Evolutionary conservation across 2,329 filamentous ascomycete species (phyloP).

Genomic region (Purpureocillium takamizusanense): DNA sequence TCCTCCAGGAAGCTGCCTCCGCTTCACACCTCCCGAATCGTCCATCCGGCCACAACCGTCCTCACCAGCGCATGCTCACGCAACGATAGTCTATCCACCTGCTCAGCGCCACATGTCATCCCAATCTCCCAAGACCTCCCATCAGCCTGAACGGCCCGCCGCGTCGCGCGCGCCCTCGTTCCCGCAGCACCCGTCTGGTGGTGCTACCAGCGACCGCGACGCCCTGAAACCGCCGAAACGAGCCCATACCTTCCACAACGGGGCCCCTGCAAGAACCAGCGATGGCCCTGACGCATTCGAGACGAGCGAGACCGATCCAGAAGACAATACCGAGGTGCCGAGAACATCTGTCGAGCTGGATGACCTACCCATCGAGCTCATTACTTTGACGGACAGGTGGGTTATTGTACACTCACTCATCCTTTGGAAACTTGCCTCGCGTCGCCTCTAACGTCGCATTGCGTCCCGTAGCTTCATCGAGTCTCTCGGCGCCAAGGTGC

Average conservation of each 20-base stretch:
- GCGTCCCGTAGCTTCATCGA: conserved; percentile 66
- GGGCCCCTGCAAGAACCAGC: conserved; percentile 18
- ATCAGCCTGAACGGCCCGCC: conserved; percentile 17
- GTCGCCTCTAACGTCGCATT: conserved; percentile 4
- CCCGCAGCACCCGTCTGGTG: conserved; percentile 12
- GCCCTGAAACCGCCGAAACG: conserved; percentile 28
- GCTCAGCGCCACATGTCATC: conserved; percentile 23
- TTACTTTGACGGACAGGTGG: conserved; percentile 81
- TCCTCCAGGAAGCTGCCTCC: too few relatives aligned
- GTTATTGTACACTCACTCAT: conserved; percentile 4
- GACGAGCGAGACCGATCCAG: conserved; percentile 28
- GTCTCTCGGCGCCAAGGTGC: conserved; percentile 77
- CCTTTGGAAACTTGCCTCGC: neutral
- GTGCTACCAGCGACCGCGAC: conserved; percentile 18
- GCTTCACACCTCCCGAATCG: neutral
- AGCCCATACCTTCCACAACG: conserved; percentile 37
- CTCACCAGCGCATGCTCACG: neutral
- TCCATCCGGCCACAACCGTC: neutral
- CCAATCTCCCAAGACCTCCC: conserved; percentile 16
- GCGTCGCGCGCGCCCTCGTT: conserved; percentile 20
- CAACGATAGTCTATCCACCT: conserved; percentile 13
- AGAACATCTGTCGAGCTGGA: conserved; percentile 64
- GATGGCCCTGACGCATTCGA: conserved; percentile 41
- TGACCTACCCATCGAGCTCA: conserved; percentile 86
- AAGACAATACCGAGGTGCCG: conserved; percentile 36